Percentiles rank a stretch among this genome's conserved stretches.
Evolutionary conservation across 2,329 filamentous ascomycete species (phyloP).

Genomic region (Neophaeococcomyces mojaviensis): DNA sequence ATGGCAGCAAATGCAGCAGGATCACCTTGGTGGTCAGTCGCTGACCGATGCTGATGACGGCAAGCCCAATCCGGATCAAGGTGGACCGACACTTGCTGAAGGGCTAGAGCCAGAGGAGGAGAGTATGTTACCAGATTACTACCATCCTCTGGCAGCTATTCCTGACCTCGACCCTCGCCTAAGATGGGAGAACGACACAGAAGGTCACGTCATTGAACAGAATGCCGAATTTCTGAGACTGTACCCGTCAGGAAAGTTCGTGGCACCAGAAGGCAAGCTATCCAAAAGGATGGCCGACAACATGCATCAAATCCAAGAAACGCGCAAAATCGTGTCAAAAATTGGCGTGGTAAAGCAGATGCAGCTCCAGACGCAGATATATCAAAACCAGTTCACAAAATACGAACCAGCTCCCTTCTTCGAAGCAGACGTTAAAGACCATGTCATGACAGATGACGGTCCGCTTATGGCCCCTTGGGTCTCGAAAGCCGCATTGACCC

Average conservation of each 20-base stretch:
- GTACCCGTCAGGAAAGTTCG: conserved; percentile 67
- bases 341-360: conserved; percentile 98
- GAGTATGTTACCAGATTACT: conserved; percentile 84
- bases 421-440: conserved; percentile 78
- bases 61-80: conserved; percentile 30
- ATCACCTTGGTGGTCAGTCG: conserved; percentile 39
- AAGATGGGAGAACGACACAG: conserved; percentile 80
- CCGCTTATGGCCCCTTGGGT: conserved; percentile 78
- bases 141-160: conserved; percentile 76
- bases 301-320: conserved; percentile 92
- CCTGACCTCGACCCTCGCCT: conserved; percentile 73
- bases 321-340: conserved; percentile 88
- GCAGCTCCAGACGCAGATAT: conserved; percentile 96
- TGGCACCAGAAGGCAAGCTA: conserved; percentile 64
- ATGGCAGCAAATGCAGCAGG: conserved; percentile 70
- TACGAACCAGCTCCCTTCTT: conserved; percentile 84
- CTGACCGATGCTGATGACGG: conserved; percentile 38
- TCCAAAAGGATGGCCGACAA: conserved; percentile 80
- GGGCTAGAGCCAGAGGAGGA: conserved; percentile 89
- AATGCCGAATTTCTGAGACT: conserved; percentile 76
- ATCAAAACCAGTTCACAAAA: conserved; percentile 96
- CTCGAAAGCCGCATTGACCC: conserved; percentile 75
- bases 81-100: conserved; percentile 74
- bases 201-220: conserved; percentile 82
- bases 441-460: conserved; percentile 81